Conservation (phyloP, 495 filamentous ascomycete species). For the Aspergillus homomorphus region DNA sequence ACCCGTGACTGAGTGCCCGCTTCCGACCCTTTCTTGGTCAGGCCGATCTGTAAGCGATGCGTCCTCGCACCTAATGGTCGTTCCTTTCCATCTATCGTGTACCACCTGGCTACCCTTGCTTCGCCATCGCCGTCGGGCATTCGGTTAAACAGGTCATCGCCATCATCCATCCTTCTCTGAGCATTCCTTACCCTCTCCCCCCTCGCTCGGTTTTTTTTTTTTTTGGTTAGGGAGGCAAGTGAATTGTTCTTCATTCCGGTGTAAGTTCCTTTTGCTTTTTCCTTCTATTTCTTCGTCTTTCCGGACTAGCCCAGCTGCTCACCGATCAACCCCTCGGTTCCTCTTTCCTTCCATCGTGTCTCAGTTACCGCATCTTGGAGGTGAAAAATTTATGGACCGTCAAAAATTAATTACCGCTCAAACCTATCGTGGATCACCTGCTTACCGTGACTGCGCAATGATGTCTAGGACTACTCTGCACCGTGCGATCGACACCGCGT, state of each 20-base stretch:
- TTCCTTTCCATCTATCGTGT: conserved; percentile 20
- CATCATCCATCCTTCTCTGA: conserved; percentile 14
- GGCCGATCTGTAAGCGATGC: conserved; percentile 19
- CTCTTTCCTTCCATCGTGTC: background rate
- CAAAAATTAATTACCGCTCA: background rate
- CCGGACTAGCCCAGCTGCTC: background rate
- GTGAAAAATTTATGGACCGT: conserved; percentile 11
- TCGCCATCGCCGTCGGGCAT: conserved; percentile 23
- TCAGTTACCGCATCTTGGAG: background rate
- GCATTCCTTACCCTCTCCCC: conserved; percentile 16
- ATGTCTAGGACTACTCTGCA: conserved; percentile 20
- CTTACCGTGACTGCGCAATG: conserved; percentile 26
- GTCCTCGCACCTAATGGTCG: conserved; percentile 25
- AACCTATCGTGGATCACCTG: conserved; percentile 15
- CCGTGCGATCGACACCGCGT: conserved; percentile 19
- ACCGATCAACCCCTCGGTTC: background rate
- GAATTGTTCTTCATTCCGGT: background rate
- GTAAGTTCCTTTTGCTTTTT: background rate
- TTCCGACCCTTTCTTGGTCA: conserved; percentile 6
- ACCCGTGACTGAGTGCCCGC: background rate
- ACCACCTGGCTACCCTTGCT: conserved; percentile 26
- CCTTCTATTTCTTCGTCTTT: background rate
- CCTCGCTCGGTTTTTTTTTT: conserved; percentile 13
- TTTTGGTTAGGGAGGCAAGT: background rate
- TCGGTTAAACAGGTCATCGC: conserved; percentile 20